Percentiles rank a stretch among this genome's conserved stretches.
Conservation (phyloP, 768 basidiomycete genomes). For the Podaxis rugospora region DNA sequence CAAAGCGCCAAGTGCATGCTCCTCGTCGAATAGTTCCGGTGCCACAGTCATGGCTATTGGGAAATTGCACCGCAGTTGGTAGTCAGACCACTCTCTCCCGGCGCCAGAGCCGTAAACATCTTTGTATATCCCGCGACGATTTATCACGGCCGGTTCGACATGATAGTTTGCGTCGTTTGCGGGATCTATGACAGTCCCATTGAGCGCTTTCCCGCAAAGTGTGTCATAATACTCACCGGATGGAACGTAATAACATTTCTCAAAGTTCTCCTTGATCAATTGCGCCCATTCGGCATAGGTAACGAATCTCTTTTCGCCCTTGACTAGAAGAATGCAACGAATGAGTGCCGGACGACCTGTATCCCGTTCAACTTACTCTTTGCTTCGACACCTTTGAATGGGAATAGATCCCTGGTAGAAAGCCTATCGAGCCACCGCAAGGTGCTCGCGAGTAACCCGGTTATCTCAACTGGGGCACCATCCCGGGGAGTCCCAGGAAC, state of each 20-base stretch:
- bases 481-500: slow-evolving; percentile 95
- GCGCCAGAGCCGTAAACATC: slow-evolving; percentile 90
- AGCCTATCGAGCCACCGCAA: slow-evolving; percentile 82
- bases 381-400: slow-evolving; percentile 85
- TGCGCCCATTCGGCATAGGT: slow-evolving; percentile 90
- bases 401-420: slow-evolving; percentile 64
- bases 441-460: slow-evolving; percentile 88
- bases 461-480: slow-evolving; percentile 95
- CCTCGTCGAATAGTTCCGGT: slow-evolving; percentile 85
- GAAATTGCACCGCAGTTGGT: slow-evolving; percentile 92
- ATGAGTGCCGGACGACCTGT: neutral
- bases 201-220: neutral
- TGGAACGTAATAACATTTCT: slow-evolving; percentile 68
- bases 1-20: slow-evolving; percentile 76
- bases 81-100: slow-evolving; percentile 94
- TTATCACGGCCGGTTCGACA: slow-evolving; percentile 65
- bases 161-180: slow-evolving; percentile 66
- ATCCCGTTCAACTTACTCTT: slow-evolving; percentile 48
- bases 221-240: neutral
- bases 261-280: slow-evolving; percentile 83
- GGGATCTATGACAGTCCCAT: slow-evolving; percentile 44
- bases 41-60: slow-evolving; percentile 97
- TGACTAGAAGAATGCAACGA: slow-evolving; percentile 42
- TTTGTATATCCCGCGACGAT: slow-evolving; percentile 96
- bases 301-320: slow-evolving; percentile 62